phyloP scores from a whole-genome alignment of 2,329 filamentous ascomycete species.

The Lojkania enalia region DNA sequence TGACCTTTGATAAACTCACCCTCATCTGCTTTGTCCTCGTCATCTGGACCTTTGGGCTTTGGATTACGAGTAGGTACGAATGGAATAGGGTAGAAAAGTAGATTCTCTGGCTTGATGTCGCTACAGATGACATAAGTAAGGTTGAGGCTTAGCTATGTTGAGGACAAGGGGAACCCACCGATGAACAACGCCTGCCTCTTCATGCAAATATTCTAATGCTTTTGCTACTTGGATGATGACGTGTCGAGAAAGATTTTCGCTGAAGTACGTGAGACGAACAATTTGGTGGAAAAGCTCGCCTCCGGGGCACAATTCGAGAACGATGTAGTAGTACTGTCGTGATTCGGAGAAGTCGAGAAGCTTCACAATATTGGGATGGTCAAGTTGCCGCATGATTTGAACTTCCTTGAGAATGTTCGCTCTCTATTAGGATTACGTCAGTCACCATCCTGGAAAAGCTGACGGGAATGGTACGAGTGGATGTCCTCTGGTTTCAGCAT shows the following conservation, averaged over 20 bases:
- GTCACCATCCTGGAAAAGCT: constrained; percentile 33
- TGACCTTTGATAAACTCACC: constrained; percentile 84
- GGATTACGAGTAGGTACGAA: constrained; percentile 79
- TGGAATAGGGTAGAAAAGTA: constrained; percentile 86
- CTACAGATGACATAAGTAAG: constrained; percentile 57
- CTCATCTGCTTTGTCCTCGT: constrained; percentile 97
- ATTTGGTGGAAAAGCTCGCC: constrained; percentile 99
- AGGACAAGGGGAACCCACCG: constrained; percentile 63
- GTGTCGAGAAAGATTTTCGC: constrained; percentile 90
- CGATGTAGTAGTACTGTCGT: constrained; percentile 94
- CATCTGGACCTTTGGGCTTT: constrained; percentile 79
- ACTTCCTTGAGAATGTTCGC: constrained; percentile 98
- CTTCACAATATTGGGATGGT: constrained; percentile 95
- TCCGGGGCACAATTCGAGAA: constrained; percentile 90
- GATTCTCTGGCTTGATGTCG: constrained; percentile 98
- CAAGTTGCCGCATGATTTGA: constrained; percentile 95
- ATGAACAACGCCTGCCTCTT: constrained; percentile 93
- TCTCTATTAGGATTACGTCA: constrained; percentile 64
- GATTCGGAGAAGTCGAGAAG: constrained; percentile 94
- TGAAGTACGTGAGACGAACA: constrained; percentile 96
- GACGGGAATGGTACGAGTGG: not conserved
- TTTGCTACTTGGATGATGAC: constrained; percentile 96
- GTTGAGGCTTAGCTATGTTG: constrained; percentile 6
- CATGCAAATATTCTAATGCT: constrained; percentile 89
- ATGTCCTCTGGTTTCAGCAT: too few species aligned